Evolutionary conservation across 495 filamentous ascomycete genomes (phyloP), one percentile per base, ranked within the genome.

Genomic region (Paragyromitra xinjiangensis): DNA sequence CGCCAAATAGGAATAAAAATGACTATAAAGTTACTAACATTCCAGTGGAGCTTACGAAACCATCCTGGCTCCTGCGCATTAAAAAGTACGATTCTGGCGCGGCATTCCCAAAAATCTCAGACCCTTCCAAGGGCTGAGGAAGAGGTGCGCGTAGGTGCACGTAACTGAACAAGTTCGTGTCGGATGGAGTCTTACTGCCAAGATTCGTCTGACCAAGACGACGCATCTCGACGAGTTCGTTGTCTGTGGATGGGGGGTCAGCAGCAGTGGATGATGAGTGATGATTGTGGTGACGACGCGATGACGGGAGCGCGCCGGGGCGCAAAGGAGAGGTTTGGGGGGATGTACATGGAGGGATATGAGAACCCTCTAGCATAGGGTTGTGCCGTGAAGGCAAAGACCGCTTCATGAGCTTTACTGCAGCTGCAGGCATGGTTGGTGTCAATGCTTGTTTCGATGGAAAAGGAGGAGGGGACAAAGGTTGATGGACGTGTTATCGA

Each of bases 41-140:
- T 82, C 96, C 95, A 65, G 95, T 98, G 6, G 95, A 94, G 80
- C 94, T 97, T 50, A 99, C 90, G 82, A 87, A 98, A 50, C 96
- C 96, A 85, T 99, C 95, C 82, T 90, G 91, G 85, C 94, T 97
- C 72, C 95, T 92, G 83, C 96, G 90, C 95, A 99, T 99, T 77
- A 99, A 85, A 83, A 98, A 99, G 84, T 99, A 99, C 22, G 93
- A 94, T 81, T 93, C 92, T 3, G 95, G 95, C 34, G 83, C 85
- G 50, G 88, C 87, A 12, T 91, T 90, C 64, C 91, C 91, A 85
- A 98, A 98, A 80, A 99, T 95, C 81, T 95, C 95, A 26, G 94
- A 97, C 50, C 90, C 90, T 81, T 88, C 88, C 78, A 98, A 89
- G 69, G 94, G 92, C 83, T 92, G 92, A 29, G 96, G 95, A 65